Base-by-base conservation (phyloP, 345 rosid species). In the Lumnitzera racemosa region DNA sequence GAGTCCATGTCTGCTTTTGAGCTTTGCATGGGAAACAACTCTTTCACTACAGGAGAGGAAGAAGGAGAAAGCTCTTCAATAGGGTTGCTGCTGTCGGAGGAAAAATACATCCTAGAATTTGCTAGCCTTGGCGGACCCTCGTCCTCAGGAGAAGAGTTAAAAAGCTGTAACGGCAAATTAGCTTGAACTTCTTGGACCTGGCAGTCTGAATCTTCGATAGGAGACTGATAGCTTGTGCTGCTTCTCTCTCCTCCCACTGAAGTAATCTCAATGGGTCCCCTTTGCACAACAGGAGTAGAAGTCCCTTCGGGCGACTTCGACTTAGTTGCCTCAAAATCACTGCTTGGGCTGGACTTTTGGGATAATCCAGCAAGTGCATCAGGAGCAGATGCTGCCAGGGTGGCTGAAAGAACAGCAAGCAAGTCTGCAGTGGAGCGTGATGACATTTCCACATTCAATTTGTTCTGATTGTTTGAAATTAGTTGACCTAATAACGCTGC, bases 81-180 rank as follows among this genome's bases (percentile, higher is more conserved):
- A 61, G 90, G 96, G 68, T 88, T 84, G 71, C 96, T 88, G 76
- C 98, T 84, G 69, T 78, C 96, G 31, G 98, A 91, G 61, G 98
- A 91, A 74, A 82, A 91, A 70, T 91, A 88, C 72, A 81, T 88
- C 75, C 84, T 71, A 47, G 94, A 80, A 52, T 94, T 75, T 51
- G 87, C 74, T 64, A 81, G 72, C 12, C 76, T 86, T 10, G 87
- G 95, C 9, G 80, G 96, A 69, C 95, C 79, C 68, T 76, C 78
- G 62, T 70, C 71, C 70, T 86, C 95, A 0, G 88, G 88, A 2
- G 90, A 88, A 9, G 94, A 88, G 70, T 83, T 77, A 72, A 91
- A 91, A 47, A 91, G 72, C 61, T 88, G 96, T 58, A 91, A 73
- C 0, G 91, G 89, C 57, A 91, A 67, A 79, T 78, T 86, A 62